Conservation (phyloP, 1,284 basidiomycete species). For the Entoloma clypeatum region DNA sequence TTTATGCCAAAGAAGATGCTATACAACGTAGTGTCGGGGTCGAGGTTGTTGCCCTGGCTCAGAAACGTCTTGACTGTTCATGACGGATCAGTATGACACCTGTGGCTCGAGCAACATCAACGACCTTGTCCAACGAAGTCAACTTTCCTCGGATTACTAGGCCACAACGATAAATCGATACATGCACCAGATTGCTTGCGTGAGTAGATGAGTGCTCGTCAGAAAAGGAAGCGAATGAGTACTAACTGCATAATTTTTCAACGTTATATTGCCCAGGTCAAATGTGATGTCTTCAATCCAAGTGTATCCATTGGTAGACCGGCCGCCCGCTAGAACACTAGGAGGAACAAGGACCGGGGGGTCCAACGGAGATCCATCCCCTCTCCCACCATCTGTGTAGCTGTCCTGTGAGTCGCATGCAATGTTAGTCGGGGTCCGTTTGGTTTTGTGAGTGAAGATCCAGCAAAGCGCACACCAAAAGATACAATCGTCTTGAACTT, state of each 20-base stretch:
- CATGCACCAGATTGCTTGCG: constrained; percentile 26
- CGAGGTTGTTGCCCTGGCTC: constrained; percentile 18
- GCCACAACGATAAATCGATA: constrained; percentile 24
- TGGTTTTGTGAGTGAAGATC: background rate
- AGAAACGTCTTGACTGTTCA: constrained; percentile 21
- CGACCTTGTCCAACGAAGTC: constrained; percentile 21
- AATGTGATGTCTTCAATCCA: constrained; percentile 35
- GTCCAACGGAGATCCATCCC: constrained; percentile 26
- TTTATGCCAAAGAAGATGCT: constrained; percentile 23
- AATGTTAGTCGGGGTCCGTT: background rate
- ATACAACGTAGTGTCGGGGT: constrained; percentile 19
- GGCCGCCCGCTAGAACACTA: constrained; percentile 30
- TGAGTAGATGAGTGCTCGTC: background rate
- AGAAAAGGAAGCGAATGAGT: background rate
- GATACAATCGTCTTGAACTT: constrained; percentile 37
- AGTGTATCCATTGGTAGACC: constrained; percentile 31
- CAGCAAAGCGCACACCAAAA: constrained; percentile 30
- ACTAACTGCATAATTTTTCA: constrained; percentile 42
- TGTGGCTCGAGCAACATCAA: no score
- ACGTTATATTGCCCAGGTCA: constrained; percentile 27
- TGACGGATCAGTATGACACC: background rate
- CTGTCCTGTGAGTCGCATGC: constrained; percentile 23
- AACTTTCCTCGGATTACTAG: constrained; percentile 20
- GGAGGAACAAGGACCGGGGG: constrained; percentile 30
- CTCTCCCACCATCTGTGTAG: constrained; percentile 30